These are phyloP conservation scores for Lasiosphaeriaceae sp. DNA, from an alignment of 495 filamentous ascomycete genomes.

Conservation along the genomic window DNA sequence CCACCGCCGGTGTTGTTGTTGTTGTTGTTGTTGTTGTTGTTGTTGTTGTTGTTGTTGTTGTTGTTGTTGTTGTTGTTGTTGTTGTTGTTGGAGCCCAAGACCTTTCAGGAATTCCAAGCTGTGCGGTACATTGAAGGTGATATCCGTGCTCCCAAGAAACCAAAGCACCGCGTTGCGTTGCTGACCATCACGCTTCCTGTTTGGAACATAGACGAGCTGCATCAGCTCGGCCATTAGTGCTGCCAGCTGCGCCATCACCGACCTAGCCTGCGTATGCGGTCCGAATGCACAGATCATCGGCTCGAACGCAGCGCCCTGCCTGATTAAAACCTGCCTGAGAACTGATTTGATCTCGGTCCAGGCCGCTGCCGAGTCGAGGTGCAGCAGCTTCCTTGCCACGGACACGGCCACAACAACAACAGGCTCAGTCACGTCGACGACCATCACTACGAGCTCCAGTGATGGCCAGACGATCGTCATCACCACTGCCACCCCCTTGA, in stretches of 20 bases:
- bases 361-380: slow-evolving; percentile 21
- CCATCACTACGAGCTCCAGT: neutral
- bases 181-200: neutral
- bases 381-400: slow-evolving; percentile 15
- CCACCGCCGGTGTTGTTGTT: slow-evolving; percentile 14
- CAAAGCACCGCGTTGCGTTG: neutral
- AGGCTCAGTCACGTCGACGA: neutral
- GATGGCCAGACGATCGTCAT: neutral
- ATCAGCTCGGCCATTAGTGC: slow-evolving; percentile 23
- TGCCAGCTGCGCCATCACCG: slow-evolving; percentile 19
- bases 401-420: neutral
- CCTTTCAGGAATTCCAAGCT: slow-evolving; percentile 30
- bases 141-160: neutral
- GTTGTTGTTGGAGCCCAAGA: slow-evolving; percentile 26
- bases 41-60: slow-evolving; percentile 14
- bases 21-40: slow-evolving; percentile 13
- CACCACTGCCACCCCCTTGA: no score
- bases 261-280: slow-evolving; percentile 28
- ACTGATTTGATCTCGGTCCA: slow-evolving; percentile 18
- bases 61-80: slow-evolving; percentile 13
- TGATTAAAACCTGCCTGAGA: slow-evolving; percentile 14
- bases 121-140: slow-evolving; percentile 27
- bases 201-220: slow-evolving; percentile 19
- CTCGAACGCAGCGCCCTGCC: slow-evolving; percentile 18
- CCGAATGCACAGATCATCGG: slow-evolving; percentile 15